Evolutionary conservation across 768 basidiomycete genomes (phyloP), one percentile per base, ranked within the genome.

Genomic region (Tulasnella sp.): DNA sequence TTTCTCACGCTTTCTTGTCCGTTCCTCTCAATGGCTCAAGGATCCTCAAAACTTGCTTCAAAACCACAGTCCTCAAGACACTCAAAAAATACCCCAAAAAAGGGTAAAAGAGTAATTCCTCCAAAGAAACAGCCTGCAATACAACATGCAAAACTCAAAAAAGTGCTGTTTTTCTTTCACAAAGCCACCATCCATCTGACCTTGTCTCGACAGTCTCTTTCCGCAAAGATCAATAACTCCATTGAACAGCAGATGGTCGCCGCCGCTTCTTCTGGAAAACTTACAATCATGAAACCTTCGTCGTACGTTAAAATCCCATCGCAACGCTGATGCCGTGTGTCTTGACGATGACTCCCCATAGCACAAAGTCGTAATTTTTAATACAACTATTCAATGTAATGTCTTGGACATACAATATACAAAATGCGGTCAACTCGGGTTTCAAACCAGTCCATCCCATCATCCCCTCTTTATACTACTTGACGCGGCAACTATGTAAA

Each of bases 221-320:
- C 83, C 53, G 83, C 88, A 45, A 91, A 90, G 68, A 91, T 95
- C 62, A 89, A 85, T 64, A 80, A 78, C 64, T 86, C 84, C 19
- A 91, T 96, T 59, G 91, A 96, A 64, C 73, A 75, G 48, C 90
- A 92, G 66, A 88, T 91, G 79, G 84, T 88, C 10, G 69, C 78
- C 43, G 89, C 89, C 5, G 91, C 91, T 3, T 89, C 86, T 4
- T 71, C 79, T 37, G 91, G 91, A 33, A 89, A 87, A 64, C 71
- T 96, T 55, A 87, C 87, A 25, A 90, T 96, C 63, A 89, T 96
- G 89, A 86, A 84, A 67, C 76, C 48, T n/a, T n/a, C n/a, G n/a
- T n/a, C n/a, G n/a, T n/a, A n/a, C n/a, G n/a, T n/a, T n/a, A n/a
- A n/a, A n/a, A n/a, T n/a, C n/a, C n/a, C n/a, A n/a, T n/a, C n/a